Evolutionary conservation across 176 grass and related monocot species (phyloP).

Genomic region (Elaeis guineensis): DNA sequence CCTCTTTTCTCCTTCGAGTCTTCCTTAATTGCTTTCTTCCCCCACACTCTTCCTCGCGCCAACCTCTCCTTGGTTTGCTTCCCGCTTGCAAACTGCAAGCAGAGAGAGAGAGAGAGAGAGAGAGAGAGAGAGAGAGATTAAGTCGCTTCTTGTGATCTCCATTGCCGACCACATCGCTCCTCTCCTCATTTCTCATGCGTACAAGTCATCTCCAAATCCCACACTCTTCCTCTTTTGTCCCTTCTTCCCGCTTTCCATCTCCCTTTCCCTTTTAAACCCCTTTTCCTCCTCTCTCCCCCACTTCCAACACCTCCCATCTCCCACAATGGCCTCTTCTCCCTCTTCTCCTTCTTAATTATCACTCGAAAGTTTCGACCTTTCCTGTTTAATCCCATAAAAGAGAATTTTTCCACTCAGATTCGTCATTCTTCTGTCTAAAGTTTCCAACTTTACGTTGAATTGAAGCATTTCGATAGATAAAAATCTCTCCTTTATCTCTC

Average conservation of each 20-base stretch:
- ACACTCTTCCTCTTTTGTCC: conserved; percentile 7
- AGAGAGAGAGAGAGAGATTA: not conserved
- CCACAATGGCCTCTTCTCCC: not conserved
- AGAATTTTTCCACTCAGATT: too few species aligned
- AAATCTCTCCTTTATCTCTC: conserved; percentile 5
- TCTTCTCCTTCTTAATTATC: not conserved
- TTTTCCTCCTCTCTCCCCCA: not conserved
- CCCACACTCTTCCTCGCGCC: conserved; percentile 6
- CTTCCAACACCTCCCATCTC: conserved; percentile 16
- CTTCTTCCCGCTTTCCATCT: conserved; percentile 2
- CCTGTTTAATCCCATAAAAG: too few species aligned
- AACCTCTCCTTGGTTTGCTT: conserved; percentile 1
- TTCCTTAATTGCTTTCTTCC: not conserved
- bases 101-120: conserved; percentile 7
- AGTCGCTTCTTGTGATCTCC: conserved; percentile 57
- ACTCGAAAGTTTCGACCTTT: conserved; percentile 6
- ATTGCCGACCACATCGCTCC: conserved; percentile 32
- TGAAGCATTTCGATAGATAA: conserved; percentile 2
- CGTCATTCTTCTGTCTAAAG: conserved; percentile 15
- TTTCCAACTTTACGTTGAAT: conserved; percentile 15
- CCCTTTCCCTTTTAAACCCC: conserved; percentile 9
- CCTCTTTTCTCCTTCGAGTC: not conserved
- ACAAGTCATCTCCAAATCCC: conserved; percentile 53
- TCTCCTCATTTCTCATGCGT: conserved; percentile 60
- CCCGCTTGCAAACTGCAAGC: conserved; percentile 19